Percentiles rank a stretch among this genome's conserved stretches.
These are phyloP conservation scores for Tricholoma terreum DNA, from an alignment of 768 basidiomycete genomes.

Conservation along the genomic window DNA sequence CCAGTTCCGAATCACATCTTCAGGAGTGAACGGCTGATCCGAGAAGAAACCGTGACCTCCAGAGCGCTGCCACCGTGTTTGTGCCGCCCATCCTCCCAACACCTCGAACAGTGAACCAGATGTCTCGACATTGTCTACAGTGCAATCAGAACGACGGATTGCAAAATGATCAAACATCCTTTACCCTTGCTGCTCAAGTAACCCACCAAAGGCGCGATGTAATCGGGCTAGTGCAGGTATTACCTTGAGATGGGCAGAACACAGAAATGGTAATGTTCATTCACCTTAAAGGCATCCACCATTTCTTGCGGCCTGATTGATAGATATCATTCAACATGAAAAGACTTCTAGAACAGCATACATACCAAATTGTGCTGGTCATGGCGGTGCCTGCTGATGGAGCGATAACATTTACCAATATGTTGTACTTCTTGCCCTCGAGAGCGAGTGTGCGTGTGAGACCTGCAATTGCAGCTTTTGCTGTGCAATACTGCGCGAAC, in stretches of 20 bases:
- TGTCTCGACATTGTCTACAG: slow-evolving; percentile 65
- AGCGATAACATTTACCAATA: slow-evolving; percentile 84
- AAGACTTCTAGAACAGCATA: slow-evolving; percentile 5
- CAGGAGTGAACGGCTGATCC: slow-evolving; percentile 70
- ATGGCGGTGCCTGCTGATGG: slow-evolving; percentile 90
- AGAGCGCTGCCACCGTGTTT: slow-evolving; percentile 90
- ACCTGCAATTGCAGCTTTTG: slow-evolving; percentile 89
- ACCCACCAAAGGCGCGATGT: slow-evolving; percentile 88
- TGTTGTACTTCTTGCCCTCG: slow-evolving; percentile 90
- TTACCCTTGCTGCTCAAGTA: slow-evolving; percentile 77
- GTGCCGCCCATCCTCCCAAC: slow-evolving; percentile 87
- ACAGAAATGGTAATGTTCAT: neutral
- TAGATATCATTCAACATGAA: neutral
- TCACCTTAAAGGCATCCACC: slow-evolving; percentile 86
- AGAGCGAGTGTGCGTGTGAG: slow-evolving; percentile 87
- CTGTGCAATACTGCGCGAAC: slow-evolving; percentile 71
- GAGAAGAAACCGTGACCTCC: slow-evolving; percentile 87
- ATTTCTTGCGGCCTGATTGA: slow-evolving; percentile 67
- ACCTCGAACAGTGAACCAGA: slow-evolving; percentile 83
- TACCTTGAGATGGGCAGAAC: neutral
- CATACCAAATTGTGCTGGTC: slow-evolving; percentile 79
- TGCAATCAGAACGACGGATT: neutral
- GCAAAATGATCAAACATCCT: neutral
- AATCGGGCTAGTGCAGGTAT: slow-evolving; percentile 63
- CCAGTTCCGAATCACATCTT: slow-evolving; percentile 82